Evolutionary conservation across 2,329 filamentous ascomycete species (phyloP), one percentile per base, ranked within the genome.

Genomic region (Trichophyton schoenleinii): DNA sequence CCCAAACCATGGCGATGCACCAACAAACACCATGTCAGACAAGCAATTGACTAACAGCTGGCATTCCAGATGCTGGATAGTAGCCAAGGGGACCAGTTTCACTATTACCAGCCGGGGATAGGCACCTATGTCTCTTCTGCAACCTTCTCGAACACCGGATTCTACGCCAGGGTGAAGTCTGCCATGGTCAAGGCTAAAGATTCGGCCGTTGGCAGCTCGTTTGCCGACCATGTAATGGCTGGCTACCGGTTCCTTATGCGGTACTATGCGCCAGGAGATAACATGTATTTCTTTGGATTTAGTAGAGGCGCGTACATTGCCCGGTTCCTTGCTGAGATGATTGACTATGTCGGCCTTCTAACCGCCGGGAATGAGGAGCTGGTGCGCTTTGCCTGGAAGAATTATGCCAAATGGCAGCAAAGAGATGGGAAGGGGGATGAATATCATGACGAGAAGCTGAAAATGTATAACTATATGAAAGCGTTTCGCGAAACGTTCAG

Each of bases 211-310:
- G 65, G 65, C 7, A 62, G 62, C 2, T 64, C 78, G 0, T 81
- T 82, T 57, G 78, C 78, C 44, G 72, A 75, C 1, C 80, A 83
- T 63, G 78, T 83, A 3, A 75, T 81, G 59, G 78, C 75, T 2
- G 80, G 79, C 0, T 83, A 83, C 63, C 71, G 75, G 2, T 83
- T 83, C 60, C 66, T 83, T n/a, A 83, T 83, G 80, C 75, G 78
- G 6, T 80, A 79, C 66, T 82, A 82, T 61, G 70, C 74, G 25
- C 67, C 78, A 68, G 77, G 74, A 0, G 79, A 79, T 64, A 76
- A 77, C 55, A 80, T 82, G 36, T 82, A 81, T 65, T 77, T 82
- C 66, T 81, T 82, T 60, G 80, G 80, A n/a, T 82, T 82, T 66
- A 78, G 75, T 13, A 76, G 80, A 28, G 80, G 80, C 1, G 79